These are phyloP conservation scores for Rhizopogon rudus DNA, from an alignment of 768 basidiomycete genomes.

Conservation along the genomic window DNA sequence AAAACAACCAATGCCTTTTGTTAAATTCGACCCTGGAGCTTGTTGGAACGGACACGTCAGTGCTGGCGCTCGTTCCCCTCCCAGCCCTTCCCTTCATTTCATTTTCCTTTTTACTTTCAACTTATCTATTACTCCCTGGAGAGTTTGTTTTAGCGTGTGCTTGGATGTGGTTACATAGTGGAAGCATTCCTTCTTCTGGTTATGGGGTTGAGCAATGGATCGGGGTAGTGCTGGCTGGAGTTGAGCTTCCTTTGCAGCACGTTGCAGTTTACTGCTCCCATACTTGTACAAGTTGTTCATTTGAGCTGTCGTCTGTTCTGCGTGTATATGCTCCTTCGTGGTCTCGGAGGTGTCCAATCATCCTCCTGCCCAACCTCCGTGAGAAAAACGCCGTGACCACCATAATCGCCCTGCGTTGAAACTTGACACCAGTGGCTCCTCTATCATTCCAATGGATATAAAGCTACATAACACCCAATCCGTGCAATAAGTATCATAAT, in stretches of 20 bases:
- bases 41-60: conserved; percentile 7
- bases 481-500: too few relatives aligned
- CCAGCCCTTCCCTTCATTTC: conserved; percentile 1
- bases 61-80: conserved; percentile 4
- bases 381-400: too few relatives aligned
- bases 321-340: background rate
- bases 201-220: background rate
- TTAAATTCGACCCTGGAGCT: background rate
- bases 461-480: too few relatives aligned
- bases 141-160: background rate
- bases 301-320: background rate
- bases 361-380: too few relatives aligned
- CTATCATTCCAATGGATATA: too few relatives aligned
- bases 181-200: background rate
- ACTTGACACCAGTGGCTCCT: too few relatives aligned
- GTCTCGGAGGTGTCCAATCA: too few relatives aligned
- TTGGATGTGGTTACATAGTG: background rate
- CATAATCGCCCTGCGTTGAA: too few relatives aligned
- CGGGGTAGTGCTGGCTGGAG: background rate
- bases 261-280: background rate
- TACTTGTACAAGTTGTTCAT: conserved; percentile 1
- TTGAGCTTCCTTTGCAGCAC: background rate
- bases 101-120: conserved; percentile 1
- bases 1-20: background rate
- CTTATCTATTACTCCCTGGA: background rate